Evolutionary conservation across 176 grass and related monocot species (phyloP).

Genomic region (Dactylis glomerata): DNA sequence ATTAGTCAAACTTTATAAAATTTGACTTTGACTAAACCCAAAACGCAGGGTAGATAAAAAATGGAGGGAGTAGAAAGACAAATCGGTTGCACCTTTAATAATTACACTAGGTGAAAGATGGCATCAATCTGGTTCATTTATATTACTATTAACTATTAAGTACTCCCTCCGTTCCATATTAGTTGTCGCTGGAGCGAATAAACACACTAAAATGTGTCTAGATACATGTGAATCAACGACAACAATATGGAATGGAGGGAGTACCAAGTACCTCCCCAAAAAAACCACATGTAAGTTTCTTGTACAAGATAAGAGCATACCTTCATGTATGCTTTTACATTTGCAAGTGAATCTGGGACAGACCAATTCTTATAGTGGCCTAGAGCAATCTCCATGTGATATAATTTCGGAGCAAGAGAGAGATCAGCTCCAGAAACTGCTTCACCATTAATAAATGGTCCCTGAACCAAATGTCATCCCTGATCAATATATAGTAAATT

Average conservation of each 20-base stretch:
- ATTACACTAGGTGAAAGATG: not conserved
- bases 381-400: conserved; percentile 90
- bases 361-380: conserved; percentile 93
- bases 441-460: conserved; percentile 82
- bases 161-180: not conserved
- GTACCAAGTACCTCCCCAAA: not conserved
- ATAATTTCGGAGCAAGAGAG: conserved; percentile 82
- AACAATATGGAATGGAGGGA: no score
- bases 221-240: no score
- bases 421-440: conserved; percentile 73
- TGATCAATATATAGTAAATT: conserved; percentile 21
- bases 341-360: conserved; percentile 70
- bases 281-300: not conserved
- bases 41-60: no score
- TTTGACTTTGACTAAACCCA: no score
- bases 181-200: no score
- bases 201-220: no score
- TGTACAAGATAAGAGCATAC: conserved; percentile 30
- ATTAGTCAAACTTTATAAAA: no score
- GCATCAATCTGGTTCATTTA: not conserved
- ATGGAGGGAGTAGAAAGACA: not conserved
- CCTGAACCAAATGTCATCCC: conserved; percentile 37
- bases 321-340: conserved; percentile 85
- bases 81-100: not conserved
- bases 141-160: not conserved